These are phyloP conservation scores for Calonectria montana DNA, from an alignment of 2,329 filamentous ascomycete genomes.

Conservation along the genomic window DNA sequence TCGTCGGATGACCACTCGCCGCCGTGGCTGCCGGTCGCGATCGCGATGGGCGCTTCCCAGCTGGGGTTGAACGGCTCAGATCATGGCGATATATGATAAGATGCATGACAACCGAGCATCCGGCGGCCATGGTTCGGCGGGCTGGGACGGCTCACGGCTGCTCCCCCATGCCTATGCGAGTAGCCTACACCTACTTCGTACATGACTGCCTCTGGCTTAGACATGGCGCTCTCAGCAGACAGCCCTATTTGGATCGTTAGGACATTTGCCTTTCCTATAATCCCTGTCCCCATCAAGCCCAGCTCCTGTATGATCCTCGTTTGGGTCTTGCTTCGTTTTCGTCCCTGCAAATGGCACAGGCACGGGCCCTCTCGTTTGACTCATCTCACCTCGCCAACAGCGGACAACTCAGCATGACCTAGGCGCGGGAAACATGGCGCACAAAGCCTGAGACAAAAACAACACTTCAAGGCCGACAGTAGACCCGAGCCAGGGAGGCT, in stretches of 20 bases:
- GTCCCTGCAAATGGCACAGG: not conserved
- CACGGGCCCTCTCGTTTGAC: conserved; percentile 6
- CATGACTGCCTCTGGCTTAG: conserved; percentile 7
- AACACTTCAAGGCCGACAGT: conserved; percentile 4
- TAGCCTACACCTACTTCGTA: not conserved
- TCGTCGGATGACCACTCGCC: not conserved
- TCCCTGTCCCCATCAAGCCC: not conserved
- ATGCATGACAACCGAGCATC: conserved; percentile 7
- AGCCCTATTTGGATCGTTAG: conserved; percentile 4
- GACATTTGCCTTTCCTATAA: conserved; percentile 5
- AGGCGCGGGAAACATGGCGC: conserved; percentile 6
- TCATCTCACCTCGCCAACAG: conserved; percentile 25
- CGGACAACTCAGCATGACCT: conserved; percentile 20
- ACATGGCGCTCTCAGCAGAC: conserved; percentile 15
- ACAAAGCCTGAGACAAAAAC: conserved; percentile 11
- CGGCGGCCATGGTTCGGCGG: conserved; percentile 3
- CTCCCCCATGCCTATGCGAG: not conserved
- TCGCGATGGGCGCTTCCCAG: not conserved
- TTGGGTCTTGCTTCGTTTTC: conserved; percentile 1
- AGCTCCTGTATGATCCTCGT: conserved; percentile 2
- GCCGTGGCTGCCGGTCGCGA: conserved; percentile 1
- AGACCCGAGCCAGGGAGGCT: conserved; percentile 27
- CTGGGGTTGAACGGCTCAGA: conserved; percentile 24
- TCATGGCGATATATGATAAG: conserved; percentile 3
- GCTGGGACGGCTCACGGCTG: conserved; percentile 1